Conservation (phyloP, 2,329 filamentous ascomycete genomes). For the Phoma sp. region DNA sequence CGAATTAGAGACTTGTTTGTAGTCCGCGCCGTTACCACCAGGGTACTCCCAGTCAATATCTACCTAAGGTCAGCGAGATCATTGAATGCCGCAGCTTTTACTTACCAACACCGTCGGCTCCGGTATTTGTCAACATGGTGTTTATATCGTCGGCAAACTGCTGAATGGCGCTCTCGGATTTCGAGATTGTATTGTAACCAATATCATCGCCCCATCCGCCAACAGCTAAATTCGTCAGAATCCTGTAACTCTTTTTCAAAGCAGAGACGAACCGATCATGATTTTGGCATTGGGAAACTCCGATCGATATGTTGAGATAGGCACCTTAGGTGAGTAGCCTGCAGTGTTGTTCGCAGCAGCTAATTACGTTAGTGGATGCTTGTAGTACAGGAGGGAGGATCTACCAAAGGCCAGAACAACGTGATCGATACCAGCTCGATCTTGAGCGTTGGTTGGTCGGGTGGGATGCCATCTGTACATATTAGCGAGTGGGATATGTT, state of each 20-base stretch:
- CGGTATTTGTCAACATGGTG: slow-evolving; percentile 65
- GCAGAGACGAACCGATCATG: slow-evolving; percentile 54
- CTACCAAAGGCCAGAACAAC: slow-evolving; percentile 42
- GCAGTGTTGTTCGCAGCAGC: slow-evolving; percentile 50
- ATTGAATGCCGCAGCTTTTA: slow-evolving; percentile 1
- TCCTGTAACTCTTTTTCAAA: background rate
- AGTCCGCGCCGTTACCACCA: slow-evolving; percentile 71
- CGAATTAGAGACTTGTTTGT: slow-evolving; percentile 66
- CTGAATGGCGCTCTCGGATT: slow-evolving; percentile 57
- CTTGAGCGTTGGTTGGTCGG: slow-evolving; percentile 30
- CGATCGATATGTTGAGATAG: slow-evolving; percentile 57
- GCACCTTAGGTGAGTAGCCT: slow-evolving; percentile 60
- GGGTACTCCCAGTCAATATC: slow-evolving; percentile 73
- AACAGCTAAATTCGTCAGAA: slow-evolving; percentile 56
- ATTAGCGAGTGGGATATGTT: background rate
- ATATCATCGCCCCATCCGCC: slow-evolving; percentile 75
- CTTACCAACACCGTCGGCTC: slow-evolving; percentile 69
- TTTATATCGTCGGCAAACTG: slow-evolving; percentile 69
- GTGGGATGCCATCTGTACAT: slow-evolving; percentile 41
- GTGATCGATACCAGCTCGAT: slow-evolving; percentile 45
- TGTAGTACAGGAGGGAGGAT: background rate
- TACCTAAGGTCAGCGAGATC: slow-evolving; percentile 1
- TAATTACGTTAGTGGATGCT: background rate
- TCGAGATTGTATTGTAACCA: slow-evolving; percentile 66
- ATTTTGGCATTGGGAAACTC: slow-evolving; percentile 66